These are phyloP conservation scores for Celoporthe dispersa DNA, from an alignment of 2,329 filamentous ascomycete genomes.

Conservation along the genomic window DNA sequence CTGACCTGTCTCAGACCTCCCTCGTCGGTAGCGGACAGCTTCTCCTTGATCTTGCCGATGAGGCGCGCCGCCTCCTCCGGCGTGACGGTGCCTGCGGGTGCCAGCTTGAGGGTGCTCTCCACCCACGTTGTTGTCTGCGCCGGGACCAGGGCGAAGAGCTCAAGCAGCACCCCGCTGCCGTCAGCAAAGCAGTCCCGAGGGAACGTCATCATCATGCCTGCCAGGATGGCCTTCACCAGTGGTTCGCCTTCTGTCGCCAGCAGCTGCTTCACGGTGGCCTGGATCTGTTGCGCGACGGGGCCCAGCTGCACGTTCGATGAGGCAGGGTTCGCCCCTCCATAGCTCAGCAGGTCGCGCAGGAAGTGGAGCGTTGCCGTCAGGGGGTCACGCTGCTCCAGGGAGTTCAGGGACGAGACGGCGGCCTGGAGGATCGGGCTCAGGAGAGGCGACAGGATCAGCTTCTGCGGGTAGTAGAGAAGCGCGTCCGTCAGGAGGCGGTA, in stretches of 20 bases:
- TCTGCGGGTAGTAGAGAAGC: constrained; percentile 87
- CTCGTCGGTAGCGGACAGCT: constrained; percentile 66
- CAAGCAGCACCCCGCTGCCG: constrained; percentile 88
- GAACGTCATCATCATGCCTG: constrained; percentile 99
- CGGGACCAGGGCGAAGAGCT: constrained; percentile 85
- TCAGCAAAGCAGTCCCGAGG: constrained; percentile 95
- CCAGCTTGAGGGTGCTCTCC: constrained; percentile 77
- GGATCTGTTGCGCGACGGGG: constrained; percentile 70
- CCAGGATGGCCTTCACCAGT: constrained; percentile 86
- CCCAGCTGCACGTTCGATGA: constrained; percentile 61
- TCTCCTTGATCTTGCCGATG: constrained; percentile 79
- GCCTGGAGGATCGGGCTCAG: constrained; percentile 85
- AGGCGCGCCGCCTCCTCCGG: constrained; percentile 80
- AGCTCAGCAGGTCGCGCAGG: constrained; percentile 86
- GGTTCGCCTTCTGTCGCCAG: constrained; percentile 72
- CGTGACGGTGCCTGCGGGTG: constrained; percentile 82
- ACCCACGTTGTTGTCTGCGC: constrained; percentile 82
- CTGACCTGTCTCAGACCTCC: constrained; percentile 75
- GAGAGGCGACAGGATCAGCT: constrained; percentile 78
- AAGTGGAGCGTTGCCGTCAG: constrained; percentile 92
- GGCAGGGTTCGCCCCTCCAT: constrained; percentile 76
- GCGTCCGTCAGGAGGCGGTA: constrained; percentile 93
- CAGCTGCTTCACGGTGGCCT: constrained; percentile 73
- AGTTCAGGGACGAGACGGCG: constrained; percentile 76
- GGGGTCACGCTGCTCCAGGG: constrained; percentile 87